phyloP scores from a whole-genome alignment of 176 grass and related monocot species.

The Paspalum vaginatum region DNA sequence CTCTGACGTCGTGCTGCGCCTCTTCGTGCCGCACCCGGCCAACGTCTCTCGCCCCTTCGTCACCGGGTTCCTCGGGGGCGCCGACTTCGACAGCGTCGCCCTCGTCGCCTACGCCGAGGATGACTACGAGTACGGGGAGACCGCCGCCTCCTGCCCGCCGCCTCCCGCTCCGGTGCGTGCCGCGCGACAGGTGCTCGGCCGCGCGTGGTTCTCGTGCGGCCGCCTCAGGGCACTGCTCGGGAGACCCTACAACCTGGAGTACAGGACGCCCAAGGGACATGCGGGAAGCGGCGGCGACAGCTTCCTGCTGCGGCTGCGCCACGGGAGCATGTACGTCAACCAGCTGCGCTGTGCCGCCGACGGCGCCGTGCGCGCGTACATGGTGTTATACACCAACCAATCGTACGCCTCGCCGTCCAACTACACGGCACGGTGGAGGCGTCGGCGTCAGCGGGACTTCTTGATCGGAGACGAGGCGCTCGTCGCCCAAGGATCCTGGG shows the following conservation, averaged over 20 bases:
- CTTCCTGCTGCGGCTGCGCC: slow-evolving; percentile 2
- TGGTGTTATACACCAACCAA: slow-evolving; percentile 5
- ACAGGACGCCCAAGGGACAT: neutral
- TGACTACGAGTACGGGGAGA: neutral
- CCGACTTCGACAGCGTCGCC: neutral
- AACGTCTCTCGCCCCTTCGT: slow-evolving; percentile 16
- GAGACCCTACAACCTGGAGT: neutral
- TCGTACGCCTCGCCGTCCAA: neutral
- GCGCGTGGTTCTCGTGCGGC: neutral
- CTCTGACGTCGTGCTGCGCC: slow-evolving; percentile 1
- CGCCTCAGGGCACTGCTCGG: slow-evolving; percentile 8
- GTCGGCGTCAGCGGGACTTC: neutral
- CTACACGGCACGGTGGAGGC: neutral
- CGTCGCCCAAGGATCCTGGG: slow-evolving; percentile 18
- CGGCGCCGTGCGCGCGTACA: slow-evolving; percentile 21
- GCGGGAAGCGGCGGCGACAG: neutral
- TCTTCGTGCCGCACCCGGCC: neutral
- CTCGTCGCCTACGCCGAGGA: slow-evolving; percentile 20
- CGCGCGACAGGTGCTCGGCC: neutral
- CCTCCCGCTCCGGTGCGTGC: neutral
- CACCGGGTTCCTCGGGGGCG: slow-evolving; percentile 4
- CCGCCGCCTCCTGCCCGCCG: neutral
- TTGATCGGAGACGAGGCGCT: slow-evolving; percentile 26
- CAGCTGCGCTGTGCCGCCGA: neutral
- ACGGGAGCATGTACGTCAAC: neutral